Conservation (phyloP, 306 rosid species). For the Morella rubra region DNA sequence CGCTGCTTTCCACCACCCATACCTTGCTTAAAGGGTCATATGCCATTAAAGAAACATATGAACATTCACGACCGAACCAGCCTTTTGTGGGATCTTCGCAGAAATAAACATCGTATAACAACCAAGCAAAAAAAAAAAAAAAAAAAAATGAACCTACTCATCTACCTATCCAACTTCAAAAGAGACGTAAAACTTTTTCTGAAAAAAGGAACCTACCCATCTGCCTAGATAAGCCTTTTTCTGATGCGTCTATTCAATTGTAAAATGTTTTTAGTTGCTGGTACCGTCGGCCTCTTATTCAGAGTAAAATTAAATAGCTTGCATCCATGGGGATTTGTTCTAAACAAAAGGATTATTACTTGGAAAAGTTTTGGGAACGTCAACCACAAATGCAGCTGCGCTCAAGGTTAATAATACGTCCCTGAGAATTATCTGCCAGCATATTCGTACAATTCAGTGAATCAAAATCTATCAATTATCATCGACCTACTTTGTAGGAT, state of each 20-base stretch:
- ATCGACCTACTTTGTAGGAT: too few species aligned
- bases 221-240: too few species aligned
- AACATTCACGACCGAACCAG: neutral
- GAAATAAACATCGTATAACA: neutral
- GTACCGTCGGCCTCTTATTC: too few species aligned
- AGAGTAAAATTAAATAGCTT: too few species aligned
- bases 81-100: neutral
- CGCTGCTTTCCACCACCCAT: slow-evolving; percentile 19
- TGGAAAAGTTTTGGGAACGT: neutral
- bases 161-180: neutral
- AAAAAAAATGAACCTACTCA: neutral
- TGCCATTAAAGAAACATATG: neutral
- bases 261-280: too few species aligned
- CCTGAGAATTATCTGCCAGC: neutral
- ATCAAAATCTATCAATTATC: neutral
- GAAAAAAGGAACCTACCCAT: too few species aligned
- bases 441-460: neutral
- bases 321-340: too few species aligned
- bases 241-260: too few species aligned
- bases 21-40: neutral
- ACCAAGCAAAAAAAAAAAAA: neutral
- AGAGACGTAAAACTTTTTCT: too few species aligned
- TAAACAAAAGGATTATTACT: too few species aligned
- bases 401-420: neutral
- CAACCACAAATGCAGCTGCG: neutral